Conservation (phyloP, 257 asterid genomes). For the Galeopsis tetrahit region DNA sequence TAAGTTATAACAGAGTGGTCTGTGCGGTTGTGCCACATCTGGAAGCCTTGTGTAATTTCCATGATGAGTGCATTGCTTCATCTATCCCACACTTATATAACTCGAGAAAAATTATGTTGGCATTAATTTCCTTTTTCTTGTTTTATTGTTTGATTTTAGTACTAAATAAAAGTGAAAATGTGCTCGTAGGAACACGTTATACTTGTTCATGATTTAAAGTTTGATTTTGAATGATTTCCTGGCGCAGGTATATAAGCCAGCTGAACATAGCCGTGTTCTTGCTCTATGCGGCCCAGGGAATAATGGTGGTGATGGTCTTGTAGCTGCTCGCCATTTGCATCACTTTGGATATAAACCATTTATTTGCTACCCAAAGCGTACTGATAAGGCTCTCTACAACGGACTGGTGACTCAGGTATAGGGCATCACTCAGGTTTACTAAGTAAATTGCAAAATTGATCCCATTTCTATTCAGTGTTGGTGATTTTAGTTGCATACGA, state of each 20-base stretch:
- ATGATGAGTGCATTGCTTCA: neutral
- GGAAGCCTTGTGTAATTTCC: neutral
- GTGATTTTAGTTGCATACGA: too few relatives aligned
- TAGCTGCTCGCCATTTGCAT: constrained; percentile 93
- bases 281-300: constrained; percentile 94
- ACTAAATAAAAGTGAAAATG: neutral
- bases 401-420: constrained; percentile 91
- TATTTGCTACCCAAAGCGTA: constrained; percentile 86
- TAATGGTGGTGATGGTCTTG: constrained; percentile 98
- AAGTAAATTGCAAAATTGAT: too few relatives aligned
- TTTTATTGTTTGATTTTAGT: neutral
- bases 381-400: constrained; percentile 72
- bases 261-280: constrained; percentile 68
- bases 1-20: neutral
- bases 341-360: constrained; percentile 83
- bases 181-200: neutral
- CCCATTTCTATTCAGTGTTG: too few relatives aligned
- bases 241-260: constrained; percentile 73
- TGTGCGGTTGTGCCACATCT: neutral
- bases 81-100: neutral
- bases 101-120: constrained; percentile 6
- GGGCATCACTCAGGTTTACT: constrained; percentile 20
- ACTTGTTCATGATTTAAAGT: constrained; percentile 7
- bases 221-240: constrained; percentile 10
- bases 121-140: neutral